These are phyloP conservation scores for Acephala macrosclerotiorum DNA, from an alignment of 2,329 filamentous ascomycete genomes.

Conservation along the genomic window DNA sequence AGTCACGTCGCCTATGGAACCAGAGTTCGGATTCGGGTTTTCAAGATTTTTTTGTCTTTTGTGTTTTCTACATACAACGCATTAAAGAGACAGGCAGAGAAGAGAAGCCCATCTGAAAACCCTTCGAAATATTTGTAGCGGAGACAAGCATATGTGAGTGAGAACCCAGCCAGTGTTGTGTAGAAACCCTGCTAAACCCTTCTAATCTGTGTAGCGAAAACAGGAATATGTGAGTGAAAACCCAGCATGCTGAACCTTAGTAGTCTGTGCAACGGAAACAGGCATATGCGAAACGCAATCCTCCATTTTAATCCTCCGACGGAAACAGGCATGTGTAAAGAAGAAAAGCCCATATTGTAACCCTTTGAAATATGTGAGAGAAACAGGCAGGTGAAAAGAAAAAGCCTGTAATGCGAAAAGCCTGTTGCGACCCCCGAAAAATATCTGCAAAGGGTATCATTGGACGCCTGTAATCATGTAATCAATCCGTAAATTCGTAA, in stretches of 20 bases:
- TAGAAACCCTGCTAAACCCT: too few relatives aligned
- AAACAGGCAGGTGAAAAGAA: not conserved
- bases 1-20: not conserved
- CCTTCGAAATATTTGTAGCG: too few relatives aligned
- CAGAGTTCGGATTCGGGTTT: not conserved
- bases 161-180: too few relatives aligned
- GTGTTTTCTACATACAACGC: not conserved
- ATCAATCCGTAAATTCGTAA: not conserved
- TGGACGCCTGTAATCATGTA: not conserved
- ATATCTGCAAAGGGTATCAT: constrained; percentile 3
- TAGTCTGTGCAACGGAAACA: too few relatives aligned
- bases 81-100: not conserved
- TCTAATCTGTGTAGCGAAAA: too few relatives aligned
- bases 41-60: constrained; percentile 1
- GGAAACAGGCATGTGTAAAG: constrained; percentile 1
- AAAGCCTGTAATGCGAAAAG: not conserved
- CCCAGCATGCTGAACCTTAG: too few relatives aligned
- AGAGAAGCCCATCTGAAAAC: not conserved
- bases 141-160: too few relatives aligned
- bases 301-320: not conserved
- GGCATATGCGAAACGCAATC: too few relatives aligned
- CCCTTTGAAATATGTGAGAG: not conserved
- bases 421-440: not conserved
- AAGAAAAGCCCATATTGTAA: not conserved
- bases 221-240: too few relatives aligned